These are phyloP conservation scores for Laburnicola sp. DNA, from an alignment of 2,329 filamentous ascomycete species.

Conservation along the genomic window DNA sequence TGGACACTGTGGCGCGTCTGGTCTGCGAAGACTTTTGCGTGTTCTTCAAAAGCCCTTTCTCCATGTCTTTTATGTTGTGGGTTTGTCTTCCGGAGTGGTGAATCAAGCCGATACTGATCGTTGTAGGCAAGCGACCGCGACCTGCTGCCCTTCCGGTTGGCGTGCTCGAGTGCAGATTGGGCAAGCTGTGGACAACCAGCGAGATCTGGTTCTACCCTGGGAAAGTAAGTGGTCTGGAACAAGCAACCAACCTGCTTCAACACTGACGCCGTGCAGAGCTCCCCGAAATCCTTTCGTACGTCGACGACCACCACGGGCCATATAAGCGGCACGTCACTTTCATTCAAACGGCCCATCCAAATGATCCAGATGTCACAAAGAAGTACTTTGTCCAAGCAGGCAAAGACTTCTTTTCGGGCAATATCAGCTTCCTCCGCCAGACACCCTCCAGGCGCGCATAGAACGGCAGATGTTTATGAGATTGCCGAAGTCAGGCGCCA, in stretches of 20 bases:
- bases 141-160: conserved; percentile 59
- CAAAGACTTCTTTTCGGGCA: conserved; percentile 38
- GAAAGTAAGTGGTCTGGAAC: conserved; percentile 50
- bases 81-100: conserved; percentile 4
- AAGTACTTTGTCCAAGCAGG: conserved; percentile 52
- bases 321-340: conserved; percentile 58
- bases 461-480: no score
- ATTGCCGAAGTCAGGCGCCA: no score
- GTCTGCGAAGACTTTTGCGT: conserved; percentile 58
- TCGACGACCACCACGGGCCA: conserved; percentile 49
- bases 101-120: neutral
- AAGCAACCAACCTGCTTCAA: conserved; percentile 41
- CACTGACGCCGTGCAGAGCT: conserved; percentile 14
- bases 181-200: conserved; percentile 53
- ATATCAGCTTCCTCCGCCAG: conserved; percentile 26
- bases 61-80: conserved; percentile 54
- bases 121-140: conserved; percentile 54
- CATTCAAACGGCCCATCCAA: conserved; percentile 50
- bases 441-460: conserved; percentile 52
- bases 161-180: conserved; percentile 54
- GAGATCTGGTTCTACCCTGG: conserved; percentile 55
- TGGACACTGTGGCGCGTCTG: conserved; percentile 49
- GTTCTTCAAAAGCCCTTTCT: conserved; percentile 49
- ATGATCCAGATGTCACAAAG: conserved; percentile 43
- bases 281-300: conserved; percentile 45